These are phyloP conservation scores for Lachancea quebecensis DNA, from an alignment of 805 yeast genomes.

Conservation along the genomic window DNA sequence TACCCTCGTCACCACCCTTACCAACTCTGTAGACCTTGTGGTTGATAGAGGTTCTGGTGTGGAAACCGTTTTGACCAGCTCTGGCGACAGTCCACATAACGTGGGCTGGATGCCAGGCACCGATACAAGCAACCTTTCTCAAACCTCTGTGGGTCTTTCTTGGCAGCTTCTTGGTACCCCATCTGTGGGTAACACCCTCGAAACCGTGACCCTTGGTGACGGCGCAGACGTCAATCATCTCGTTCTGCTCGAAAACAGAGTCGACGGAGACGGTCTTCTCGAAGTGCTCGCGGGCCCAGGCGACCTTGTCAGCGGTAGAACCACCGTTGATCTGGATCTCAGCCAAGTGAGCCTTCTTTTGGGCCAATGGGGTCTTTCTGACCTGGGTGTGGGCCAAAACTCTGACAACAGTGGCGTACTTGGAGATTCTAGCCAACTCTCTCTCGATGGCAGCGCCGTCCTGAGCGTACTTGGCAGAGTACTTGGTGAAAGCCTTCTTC, in stretches of 20 bases:
- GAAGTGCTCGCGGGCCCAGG: constrained; percentile 98
- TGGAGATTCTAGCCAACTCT: constrained; percentile 97
- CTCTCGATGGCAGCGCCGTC: constrained; percentile 83
- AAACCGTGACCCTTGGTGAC: constrained; percentile 99
- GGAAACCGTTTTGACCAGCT: constrained; percentile 99
- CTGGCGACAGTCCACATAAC: constrained; percentile 99
- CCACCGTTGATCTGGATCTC: constrained; percentile 99
- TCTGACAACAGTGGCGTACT: constrained; percentile 98
- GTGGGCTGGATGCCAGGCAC: constrained; percentile 99
- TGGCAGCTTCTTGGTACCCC: constrained; percentile 99
- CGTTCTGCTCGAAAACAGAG: constrained; percentile 97
- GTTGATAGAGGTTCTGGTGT: constrained; percentile 99
- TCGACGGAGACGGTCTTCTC: constrained; percentile 97
- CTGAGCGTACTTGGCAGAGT: constrained; percentile 96
- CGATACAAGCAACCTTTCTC: constrained; percentile 99
- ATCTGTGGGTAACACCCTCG: constrained; percentile 99
- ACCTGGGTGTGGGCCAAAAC: constrained; percentile 99
- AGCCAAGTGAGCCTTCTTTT: constrained; percentile 99
- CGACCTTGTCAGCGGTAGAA: constrained; percentile 92
- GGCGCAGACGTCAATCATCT: constrained; percentile 97
- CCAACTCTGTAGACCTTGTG: constrained; percentile 99
- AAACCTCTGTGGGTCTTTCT: constrained; percentile 99
- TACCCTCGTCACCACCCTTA: constrained; percentile 87
- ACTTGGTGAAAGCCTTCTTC: constrained; percentile 99
- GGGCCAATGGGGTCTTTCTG: constrained; percentile 97